Conservation (phyloP, 257 asterid genomes). For the Paulownia fortunei region DNA sequence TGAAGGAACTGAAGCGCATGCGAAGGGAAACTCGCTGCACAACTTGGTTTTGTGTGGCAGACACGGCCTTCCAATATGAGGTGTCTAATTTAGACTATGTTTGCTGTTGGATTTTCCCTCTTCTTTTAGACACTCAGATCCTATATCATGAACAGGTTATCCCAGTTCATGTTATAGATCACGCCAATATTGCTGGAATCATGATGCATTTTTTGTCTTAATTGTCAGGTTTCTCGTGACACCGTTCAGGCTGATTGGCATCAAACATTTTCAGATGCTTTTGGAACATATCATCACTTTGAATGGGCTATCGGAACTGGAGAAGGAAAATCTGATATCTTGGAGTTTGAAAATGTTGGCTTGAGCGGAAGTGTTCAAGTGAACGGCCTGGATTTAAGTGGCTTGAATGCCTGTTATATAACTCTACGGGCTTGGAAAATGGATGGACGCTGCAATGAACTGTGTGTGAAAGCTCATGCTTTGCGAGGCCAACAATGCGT, state of each 20-base stretch:
- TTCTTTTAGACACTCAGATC: conserved; percentile 21
- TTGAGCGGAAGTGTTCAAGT: conserved; percentile 82
- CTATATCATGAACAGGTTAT: conserved; percentile 16
- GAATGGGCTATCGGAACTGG: conserved; percentile 98
- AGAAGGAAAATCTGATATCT: conserved; percentile 92
- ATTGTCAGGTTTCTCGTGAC: conserved; percentile 80
- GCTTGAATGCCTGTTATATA: conserved; percentile 82
- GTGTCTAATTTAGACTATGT: conserved; percentile 43
- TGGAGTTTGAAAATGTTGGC: conserved; percentile 94
- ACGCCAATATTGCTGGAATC: conserved; percentile 26
- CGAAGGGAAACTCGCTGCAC: conserved; percentile 88
- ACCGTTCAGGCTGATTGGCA: conserved; percentile 94
- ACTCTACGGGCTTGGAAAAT: conserved; percentile 87
- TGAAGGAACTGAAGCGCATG: conserved; percentile 91
- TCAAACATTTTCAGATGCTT: conserved; percentile 74
- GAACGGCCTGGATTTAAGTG: conserved; percentile 86
- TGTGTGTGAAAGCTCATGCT: conserved; percentile 96
- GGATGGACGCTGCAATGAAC: conserved; percentile 88
- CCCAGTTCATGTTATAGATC: conserved; percentile 8
- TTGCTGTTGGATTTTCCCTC: conserved; percentile 28
- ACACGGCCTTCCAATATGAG: conserved; percentile 93
- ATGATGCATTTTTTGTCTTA: conserved; percentile 40
- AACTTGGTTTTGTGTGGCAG: conserved; percentile 95
- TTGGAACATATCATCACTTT: conserved; percentile 80
- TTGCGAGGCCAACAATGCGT: conserved; percentile 90